Evolutionary conservation across 1,284 basidiomycete species (phyloP), one percentile per base, ranked within the genome.

Genomic region (Chondrostereum purpureum): DNA sequence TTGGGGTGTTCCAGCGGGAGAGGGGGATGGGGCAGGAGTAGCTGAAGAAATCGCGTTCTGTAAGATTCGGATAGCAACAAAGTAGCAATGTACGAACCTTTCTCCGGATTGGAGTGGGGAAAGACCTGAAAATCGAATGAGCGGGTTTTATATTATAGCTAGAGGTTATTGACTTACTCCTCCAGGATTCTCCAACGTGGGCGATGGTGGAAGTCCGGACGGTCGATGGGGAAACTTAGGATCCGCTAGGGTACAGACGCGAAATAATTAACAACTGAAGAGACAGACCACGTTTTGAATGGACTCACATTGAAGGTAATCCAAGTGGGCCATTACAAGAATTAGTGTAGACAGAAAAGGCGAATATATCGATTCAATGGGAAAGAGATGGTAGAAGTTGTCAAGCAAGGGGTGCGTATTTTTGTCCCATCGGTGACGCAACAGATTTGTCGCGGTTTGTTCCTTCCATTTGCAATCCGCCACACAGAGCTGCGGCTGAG

Each of bases 161-260:
- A 22, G 5, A 17, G 16, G 39, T 12, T 16, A 20, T 5, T 13
- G 10, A 53, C 52, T 19, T 39, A 64, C 66, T 43, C 59, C 55
- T n/a, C 58, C 66, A 17, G 64, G 66, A 46, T 68, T 68, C 51
- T 68, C 64, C 33, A 46, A 46, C 2, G 58, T 59, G 8, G 65
- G 63, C 6, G 61, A 60, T 19, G 65, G 66, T 24, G 64, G 61
- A 46, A 64, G 46, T 12, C 59, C 59, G n/a, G 47, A 39, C 33
- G 43, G 47, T 44, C 53, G 48, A 18, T 59, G 56, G 20, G 65
- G 65, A 44, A 61, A 67, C 48, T 62, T 65, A 27, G 62, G 57
- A 37, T 65, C 63, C 16, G n/a, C 27, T 31, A n/a, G 27, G n/a
- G n/a, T n/a, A n/a, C n/a, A 31, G 8, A n/a, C n/a, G n/a, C 27